Conservation (phyloP, 2,329 filamentous ascomycete genomes). For the Penicillium sp. region DNA sequence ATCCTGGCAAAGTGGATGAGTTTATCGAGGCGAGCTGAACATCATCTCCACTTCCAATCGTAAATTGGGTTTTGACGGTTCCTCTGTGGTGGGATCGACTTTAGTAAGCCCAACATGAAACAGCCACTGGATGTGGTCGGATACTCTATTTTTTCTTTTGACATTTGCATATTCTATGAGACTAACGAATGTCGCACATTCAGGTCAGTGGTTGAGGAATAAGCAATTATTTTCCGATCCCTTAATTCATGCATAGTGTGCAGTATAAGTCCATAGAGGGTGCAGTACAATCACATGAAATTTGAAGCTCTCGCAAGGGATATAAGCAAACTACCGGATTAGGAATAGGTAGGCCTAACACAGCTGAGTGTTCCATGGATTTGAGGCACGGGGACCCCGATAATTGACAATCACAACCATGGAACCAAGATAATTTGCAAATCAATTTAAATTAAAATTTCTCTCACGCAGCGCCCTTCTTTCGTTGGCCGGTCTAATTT, state of each 20-base stretch:
- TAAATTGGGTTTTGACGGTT: background rate
- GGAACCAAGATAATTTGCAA: background rate
- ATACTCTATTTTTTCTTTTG: background rate
- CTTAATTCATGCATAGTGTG: too few species aligned
- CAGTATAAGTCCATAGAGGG: too few species aligned
- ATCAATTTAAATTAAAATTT: background rate
- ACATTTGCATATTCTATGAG: background rate
- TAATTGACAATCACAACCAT: slow-evolving; percentile 3
- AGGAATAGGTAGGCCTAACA: slow-evolving; percentile 10
- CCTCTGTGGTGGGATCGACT: background rate
- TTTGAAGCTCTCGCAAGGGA: slow-evolving; percentile 1
- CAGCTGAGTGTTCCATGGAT: slow-evolving; percentile 18
- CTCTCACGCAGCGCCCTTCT: slow-evolving; percentile 25
- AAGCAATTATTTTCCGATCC: slow-evolving; percentile 3
- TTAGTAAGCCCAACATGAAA: background rate
- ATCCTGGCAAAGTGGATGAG: background rate
- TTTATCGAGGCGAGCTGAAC: slow-evolving; percentile 22
- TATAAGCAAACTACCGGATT: slow-evolving; percentile 26
- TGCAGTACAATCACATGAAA: background rate
- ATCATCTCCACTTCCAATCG: slow-evolving; percentile 10
- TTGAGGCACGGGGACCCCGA: slow-evolving; percentile 12
- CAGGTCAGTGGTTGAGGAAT: background rate
- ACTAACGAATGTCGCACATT: slow-evolving; percentile 6
- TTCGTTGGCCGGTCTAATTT: slow-evolving; percentile 32
- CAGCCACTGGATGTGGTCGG: background rate